Evolutionary conservation across 345 rosid genomes (phyloP).

Genomic region (Salix brachista): DNA sequence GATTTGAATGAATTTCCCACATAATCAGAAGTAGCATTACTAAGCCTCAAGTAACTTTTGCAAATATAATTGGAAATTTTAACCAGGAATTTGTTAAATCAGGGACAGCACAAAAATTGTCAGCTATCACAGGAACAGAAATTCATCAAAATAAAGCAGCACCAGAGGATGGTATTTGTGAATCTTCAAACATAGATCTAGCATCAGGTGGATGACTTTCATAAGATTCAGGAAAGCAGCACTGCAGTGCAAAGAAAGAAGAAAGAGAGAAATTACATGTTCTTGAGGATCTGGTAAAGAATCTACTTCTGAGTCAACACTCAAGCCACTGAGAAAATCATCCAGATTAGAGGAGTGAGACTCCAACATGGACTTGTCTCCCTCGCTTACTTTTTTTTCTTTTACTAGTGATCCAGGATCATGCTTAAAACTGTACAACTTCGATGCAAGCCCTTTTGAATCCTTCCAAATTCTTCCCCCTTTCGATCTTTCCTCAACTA

Average conservation of each 20-base stretch:
- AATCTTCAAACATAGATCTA: not conserved
- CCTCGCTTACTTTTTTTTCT: constrained; percentile 37
- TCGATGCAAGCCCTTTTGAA: constrained; percentile 77
- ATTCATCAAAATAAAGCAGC: not conserved
- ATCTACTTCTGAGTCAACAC: constrained; percentile 44
- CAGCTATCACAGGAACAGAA: constrained; percentile 6
- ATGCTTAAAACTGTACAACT: constrained; percentile 80
- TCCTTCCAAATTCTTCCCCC: constrained; percentile 64
- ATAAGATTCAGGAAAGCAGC: constrained; percentile 6
- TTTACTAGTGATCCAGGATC: constrained; percentile 38
- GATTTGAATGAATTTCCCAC: constrained; percentile 4
- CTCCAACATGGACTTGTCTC: constrained; percentile 29
- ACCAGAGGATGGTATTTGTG: not conserved
- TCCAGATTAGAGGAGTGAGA: constrained; percentile 33
- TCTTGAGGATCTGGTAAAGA: constrained; percentile 82
- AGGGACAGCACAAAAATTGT: constrained; percentile 8
- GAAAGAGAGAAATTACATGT: constrained; percentile 47
- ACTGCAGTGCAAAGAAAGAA: not conserved
- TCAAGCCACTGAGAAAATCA: constrained; percentile 37
- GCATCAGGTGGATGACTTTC: constrained; percentile 4
- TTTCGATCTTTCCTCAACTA: constrained; percentile 63
- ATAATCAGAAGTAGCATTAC: constrained; percentile 5
- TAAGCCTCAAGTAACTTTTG: constrained; percentile 8
- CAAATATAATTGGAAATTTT: not conserved
- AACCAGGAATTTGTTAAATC: not conserved